Base-by-base conservation (phyloP, 495 filamentous ascomycete species). In the Hamigera avellanea region DNA sequence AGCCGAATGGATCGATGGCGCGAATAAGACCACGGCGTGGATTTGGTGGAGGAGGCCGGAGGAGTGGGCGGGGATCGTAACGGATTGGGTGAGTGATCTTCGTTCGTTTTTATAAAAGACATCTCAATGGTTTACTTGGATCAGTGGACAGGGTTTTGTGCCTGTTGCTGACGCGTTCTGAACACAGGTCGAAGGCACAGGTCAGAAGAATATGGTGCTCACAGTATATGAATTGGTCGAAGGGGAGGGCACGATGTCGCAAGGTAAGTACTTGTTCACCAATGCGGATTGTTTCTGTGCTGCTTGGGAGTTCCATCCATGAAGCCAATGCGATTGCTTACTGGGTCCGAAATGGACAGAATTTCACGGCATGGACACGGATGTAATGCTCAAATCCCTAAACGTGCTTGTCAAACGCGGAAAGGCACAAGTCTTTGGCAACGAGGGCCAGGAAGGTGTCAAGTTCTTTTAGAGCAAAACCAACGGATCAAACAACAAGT, bases 361-460 rank as follows among this genome's bases (percentile, higher is more conserved):
- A 56, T 91, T 93, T 52, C 79, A 86, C 62, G 85, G 83, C 12
- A 84, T 98, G 69, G 87, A 95, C 45, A 52, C 61, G 15, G 85
- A 86, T 16, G 48, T 93, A 23, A 70, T 96, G 53, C 69, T 79
- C 39, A 84, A 80, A 53, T 73, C 83, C n/a, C 61, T 98, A 13
- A 66, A 68, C 39, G 66, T 85, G 36, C 64, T 95, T 16, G 86
- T 93, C 16, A 94, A 88, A 67, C 67, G 80, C 25, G 87, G 87
- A 42, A 93, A 82, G 59, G 88, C 91, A 15, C 87, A 95, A 60
- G 74, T 96, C 9, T 95, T 98, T 66, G 89, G 89, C 14, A 58
- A 46, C 26, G 87, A 88, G 43, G 89, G 89, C 45, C 76, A 81
- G 40, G 74, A 78, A 50, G 91, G 91, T 36, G 85, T 95, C 40